phyloP scores from a whole-genome alignment of 331 rosid species.

The Acacia pycnantha region DNA sequence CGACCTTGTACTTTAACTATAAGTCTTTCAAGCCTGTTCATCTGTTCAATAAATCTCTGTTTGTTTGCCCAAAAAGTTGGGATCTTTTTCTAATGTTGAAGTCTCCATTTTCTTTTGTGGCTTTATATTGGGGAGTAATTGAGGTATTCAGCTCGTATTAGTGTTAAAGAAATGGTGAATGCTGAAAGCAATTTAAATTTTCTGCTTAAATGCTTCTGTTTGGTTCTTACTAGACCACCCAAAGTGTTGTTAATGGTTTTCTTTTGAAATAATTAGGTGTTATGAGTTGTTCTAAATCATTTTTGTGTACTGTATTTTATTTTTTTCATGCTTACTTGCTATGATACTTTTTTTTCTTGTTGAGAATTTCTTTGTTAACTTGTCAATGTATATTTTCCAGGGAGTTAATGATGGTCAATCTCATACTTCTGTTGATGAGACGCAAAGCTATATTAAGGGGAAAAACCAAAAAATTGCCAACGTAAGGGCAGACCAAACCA shows the following conservation, averaged over 20 bases:
- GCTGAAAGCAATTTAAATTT: constrained; percentile 3
- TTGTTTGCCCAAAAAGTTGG: background rate
- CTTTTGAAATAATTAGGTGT: constrained; percentile 9
- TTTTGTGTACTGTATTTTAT: constrained; percentile 20
- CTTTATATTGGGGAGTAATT: background rate
- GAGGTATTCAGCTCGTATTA: background rate
- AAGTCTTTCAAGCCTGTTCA: background rate
- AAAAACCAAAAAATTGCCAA: constrained; percentile 49
- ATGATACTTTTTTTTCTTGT: background rate
- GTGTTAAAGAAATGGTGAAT: background rate
- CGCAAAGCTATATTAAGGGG: constrained; percentile 41
- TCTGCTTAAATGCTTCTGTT: constrained; percentile 3
- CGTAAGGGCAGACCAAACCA: constrained; percentile 39
- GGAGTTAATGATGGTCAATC: constrained; percentile 56
- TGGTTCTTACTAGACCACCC: constrained; percentile 14
- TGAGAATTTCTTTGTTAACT: constrained; percentile 25
- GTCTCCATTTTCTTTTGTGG: background rate
- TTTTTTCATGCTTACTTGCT: constrained; percentile 8
- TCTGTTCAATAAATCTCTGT: background rate
- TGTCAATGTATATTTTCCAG: constrained; percentile 40
- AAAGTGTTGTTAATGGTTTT: constrained; percentile 4
- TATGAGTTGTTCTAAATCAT: constrained; percentile 11
- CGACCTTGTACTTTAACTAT: constrained; percentile 4
- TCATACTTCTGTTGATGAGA: constrained; percentile 41
- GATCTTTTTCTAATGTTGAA: background rate